Conservation (phyloP, 495 filamentous ascomycete genomes). For the Emericellopsis terricola region DNA sequence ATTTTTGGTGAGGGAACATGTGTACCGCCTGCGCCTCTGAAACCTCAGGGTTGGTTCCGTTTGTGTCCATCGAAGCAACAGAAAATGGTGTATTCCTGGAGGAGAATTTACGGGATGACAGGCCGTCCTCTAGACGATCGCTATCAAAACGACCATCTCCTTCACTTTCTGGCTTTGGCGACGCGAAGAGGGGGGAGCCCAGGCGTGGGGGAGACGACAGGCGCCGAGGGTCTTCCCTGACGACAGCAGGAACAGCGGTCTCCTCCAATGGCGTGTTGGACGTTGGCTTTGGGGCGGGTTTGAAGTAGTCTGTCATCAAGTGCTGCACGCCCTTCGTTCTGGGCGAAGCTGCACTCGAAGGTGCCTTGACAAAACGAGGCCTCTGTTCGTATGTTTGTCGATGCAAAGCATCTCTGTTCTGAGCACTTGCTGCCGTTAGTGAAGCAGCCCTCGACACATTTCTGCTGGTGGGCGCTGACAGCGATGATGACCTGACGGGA, state of each 20-base stretch:
- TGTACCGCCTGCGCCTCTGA: conserved; percentile 68
- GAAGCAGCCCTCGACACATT: conserved; percentile 47
- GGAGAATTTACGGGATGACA: conserved; percentile 32
- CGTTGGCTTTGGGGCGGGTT: too few species aligned
- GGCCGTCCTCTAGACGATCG: conserved; percentile 32
- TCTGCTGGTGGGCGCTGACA: conserved; percentile 53
- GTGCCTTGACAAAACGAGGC: too few species aligned
- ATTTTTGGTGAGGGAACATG: conserved; percentile 76
- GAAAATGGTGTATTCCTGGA: conserved; percentile 40
- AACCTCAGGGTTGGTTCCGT: conserved; percentile 35
- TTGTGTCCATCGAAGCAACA: conserved; percentile 37
- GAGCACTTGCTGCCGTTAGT: conserved; percentile 47
- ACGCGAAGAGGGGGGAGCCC: conserved; percentile 11
- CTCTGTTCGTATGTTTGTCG: too few species aligned
- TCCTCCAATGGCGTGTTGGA: too few species aligned
- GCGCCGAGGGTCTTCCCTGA: too few species aligned
- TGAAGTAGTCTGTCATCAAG: too few species aligned
- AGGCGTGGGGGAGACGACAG: too few species aligned
- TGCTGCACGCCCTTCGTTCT: too few species aligned
- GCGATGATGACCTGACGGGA: conserved; percentile 42
- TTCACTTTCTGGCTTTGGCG: conserved; percentile 7
- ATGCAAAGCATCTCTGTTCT: conserved; percentile 33
- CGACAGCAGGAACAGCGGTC: too few species aligned
- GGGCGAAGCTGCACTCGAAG: too few species aligned
- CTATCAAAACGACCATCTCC: conserved; percentile 11